These are phyloP conservation scores for Microsporum canis DNA, from an alignment of 2,329 filamentous ascomycete species.

Conservation along the genomic window DNA sequence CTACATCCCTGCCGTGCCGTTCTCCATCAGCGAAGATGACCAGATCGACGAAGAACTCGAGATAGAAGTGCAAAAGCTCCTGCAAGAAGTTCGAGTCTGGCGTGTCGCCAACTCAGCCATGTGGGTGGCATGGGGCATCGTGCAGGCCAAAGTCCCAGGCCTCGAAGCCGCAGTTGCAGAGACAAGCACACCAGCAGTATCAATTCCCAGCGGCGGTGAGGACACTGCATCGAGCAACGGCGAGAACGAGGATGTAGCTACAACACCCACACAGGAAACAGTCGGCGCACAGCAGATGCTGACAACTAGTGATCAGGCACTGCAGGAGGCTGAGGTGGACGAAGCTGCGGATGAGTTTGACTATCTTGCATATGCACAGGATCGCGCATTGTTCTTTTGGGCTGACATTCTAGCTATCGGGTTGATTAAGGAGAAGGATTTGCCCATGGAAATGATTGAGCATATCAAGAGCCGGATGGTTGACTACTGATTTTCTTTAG, in stretches of 20 bases:
- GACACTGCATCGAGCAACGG: neutral
- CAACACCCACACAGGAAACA: constrained; percentile 14
- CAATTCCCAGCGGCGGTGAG: constrained; percentile 12
- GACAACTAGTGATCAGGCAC: constrained; percentile 19
- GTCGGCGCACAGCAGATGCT: constrained; percentile 9
- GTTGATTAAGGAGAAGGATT: constrained; percentile 60
- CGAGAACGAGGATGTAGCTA: constrained; percentile 7
- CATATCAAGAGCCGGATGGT: constrained; percentile 54
- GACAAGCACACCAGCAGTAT: neutral
- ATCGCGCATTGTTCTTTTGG: constrained; percentile 88
- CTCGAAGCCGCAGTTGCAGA: constrained; percentile 40
- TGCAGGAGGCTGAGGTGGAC: constrained; percentile 32
- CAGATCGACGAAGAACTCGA: constrained; percentile 55
- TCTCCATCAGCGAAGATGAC: constrained; percentile 44
- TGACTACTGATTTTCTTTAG: constrained; percentile 41
- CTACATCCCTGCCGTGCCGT: constrained; percentile 39
- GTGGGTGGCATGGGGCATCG: constrained; percentile 94
- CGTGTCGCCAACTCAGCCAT: constrained; percentile 73
- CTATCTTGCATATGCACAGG: constrained; percentile 82
- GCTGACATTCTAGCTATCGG: constrained; percentile 74
- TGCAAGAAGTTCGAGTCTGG: constrained; percentile 76
- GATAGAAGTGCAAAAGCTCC: constrained; percentile 54
- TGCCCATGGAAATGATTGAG: constrained; percentile 55
- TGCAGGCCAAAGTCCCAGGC: constrained; percentile 79
- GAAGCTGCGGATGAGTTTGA: constrained; percentile 70